phyloP scores from a whole-genome alignment of 805 yeast genomes.

The Pichia deserticola region DNA sequence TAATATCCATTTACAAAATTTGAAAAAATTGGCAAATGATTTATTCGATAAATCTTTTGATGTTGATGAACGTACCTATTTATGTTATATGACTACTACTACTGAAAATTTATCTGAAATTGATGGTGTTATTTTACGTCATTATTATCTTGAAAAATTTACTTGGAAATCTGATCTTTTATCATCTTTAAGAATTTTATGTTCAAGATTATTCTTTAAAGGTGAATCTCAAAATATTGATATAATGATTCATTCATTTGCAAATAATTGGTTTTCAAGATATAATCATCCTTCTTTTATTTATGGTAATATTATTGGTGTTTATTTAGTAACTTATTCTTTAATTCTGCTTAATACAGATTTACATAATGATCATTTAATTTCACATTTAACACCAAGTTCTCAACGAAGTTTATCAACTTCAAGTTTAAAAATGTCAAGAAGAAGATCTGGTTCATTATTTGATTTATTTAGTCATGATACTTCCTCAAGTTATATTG shows the following conservation, averaged over 20 bases:
- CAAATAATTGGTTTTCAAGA: slow-evolving; percentile 51
- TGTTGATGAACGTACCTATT: slow-evolving; percentile 17
- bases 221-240: slow-evolving; percentile 84
- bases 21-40: neutral
- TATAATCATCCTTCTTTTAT: slow-evolving; percentile 14
- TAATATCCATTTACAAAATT: neutral
- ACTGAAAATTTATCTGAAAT: slow-evolving; percentile 7
- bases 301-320: slow-evolving; percentile 46
- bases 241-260: slow-evolving; percentile 59
- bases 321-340: slow-evolving; percentile 67
- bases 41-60: slow-evolving; percentile 27
- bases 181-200: slow-evolving; percentile 49
- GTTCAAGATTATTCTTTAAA: slow-evolving; percentile 60
- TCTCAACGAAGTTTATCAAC: neutral
- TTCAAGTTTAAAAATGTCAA: neutral
- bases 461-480: neutral
- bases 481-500: neutral
- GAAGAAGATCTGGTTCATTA: neutral
- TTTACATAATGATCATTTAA: slow-evolving; percentile 42
- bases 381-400: neutral
- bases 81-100: slow-evolving; percentile 16
- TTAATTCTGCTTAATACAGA: slow-evolving; percentile 71
- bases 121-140: slow-evolving; percentile 35
- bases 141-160: slow-evolving; percentile 40
- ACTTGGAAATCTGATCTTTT: slow-evolving; percentile 44